Base-by-base conservation (phyloP, 306 rosid species). In the Psophocarpus tetragonolobus region DNA sequence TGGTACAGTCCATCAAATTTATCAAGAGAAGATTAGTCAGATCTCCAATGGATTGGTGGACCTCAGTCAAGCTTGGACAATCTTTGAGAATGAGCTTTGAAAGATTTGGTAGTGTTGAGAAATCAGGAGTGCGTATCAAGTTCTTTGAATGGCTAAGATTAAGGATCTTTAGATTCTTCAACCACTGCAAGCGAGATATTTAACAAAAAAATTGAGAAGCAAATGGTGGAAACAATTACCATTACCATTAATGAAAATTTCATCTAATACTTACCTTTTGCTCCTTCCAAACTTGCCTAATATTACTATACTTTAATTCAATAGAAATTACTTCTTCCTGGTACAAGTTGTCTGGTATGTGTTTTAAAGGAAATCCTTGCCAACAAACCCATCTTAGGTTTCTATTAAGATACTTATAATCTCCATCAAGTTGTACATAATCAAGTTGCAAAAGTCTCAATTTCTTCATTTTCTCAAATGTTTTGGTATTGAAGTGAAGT, bases 401-500 rank as follows among this genome's bases (percentile, higher is more conserved):
- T n/a, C n/a, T n/a, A 4, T 76, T 45, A 69, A 87, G 13, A 71
- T 77, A 30, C 41, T 23, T 27, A 61, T 41, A 77, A 30, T 69
- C 77, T 45, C 84, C 82, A 4, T 0, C 18, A 11, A 83, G 38
- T 3, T 63, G 13, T 1, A 80, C 85, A 15, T 4, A 1, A 23
- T 30, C 23, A 1, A 87, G 84, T 27, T 64, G 74, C 7, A 87
- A 78, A 41, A 88, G 65, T 74, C 86, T 83, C 15, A 85, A 54
- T 1, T 13, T 78, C 15, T 66, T 14, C 87, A 85, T 88, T 12
- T 35, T 2, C 41, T 5, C 15, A 62, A 88, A 83, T 44, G 87
- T 74, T 15, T 67, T 4, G 6, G 91, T 32, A 0, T 11, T 47
- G 23, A 85, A 41, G 18, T 41, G 11, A 6, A 12, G 11, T 32